These are phyloP conservation scores for Calonectria leucothoes DNA, from an alignment of 2,329 filamentous ascomycete genomes.

Conservation along the genomic window DNA sequence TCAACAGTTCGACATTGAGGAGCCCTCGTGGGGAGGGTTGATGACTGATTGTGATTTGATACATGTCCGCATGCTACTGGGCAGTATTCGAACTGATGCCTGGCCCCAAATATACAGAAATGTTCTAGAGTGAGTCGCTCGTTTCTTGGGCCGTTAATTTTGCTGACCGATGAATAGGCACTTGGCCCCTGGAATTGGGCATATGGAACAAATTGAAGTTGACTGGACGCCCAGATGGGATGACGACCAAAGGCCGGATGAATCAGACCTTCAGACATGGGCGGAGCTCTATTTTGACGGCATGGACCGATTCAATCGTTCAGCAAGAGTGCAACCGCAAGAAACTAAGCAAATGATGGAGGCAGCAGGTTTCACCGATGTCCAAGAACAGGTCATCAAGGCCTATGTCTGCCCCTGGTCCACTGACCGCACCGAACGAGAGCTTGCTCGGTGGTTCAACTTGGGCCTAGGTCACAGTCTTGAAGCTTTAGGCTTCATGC, in stretches of 20 bases:
- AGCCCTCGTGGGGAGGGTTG: conserved; percentile 67
- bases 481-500: conserved; percentile 78
- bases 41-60: conserved; percentile 79
- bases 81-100: conserved; percentile 73
- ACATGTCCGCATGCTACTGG: conserved; percentile 82
- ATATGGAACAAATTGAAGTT: conserved; percentile 90
- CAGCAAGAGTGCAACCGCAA: conserved; percentile 67
- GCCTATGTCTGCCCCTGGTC: conserved; percentile 83
- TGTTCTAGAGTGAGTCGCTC: conserved; percentile 67
- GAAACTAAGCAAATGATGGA: conserved; percentile 71
- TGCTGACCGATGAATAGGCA: conserved; percentile 63
- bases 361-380: conserved; percentile 81
- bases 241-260: conserved; percentile 68
- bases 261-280: conserved; percentile 75
- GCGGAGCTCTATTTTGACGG: conserved; percentile 74
- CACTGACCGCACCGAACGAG: conserved; percentile 70
- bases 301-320: conserved; percentile 73
- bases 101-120: conserved; percentile 83
- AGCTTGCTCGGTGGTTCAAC: conserved; percentile 87
- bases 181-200: conserved; percentile 79
- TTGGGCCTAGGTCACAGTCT: conserved; percentile 79
- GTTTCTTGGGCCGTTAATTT: neutral
- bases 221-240: conserved; percentile 83
- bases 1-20: conserved; percentile 81
- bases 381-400: conserved; percentile 75